Base-by-base conservation (phyloP, 495 filamentous ascomycete species). In the Cladorrhinum samala region DNA sequence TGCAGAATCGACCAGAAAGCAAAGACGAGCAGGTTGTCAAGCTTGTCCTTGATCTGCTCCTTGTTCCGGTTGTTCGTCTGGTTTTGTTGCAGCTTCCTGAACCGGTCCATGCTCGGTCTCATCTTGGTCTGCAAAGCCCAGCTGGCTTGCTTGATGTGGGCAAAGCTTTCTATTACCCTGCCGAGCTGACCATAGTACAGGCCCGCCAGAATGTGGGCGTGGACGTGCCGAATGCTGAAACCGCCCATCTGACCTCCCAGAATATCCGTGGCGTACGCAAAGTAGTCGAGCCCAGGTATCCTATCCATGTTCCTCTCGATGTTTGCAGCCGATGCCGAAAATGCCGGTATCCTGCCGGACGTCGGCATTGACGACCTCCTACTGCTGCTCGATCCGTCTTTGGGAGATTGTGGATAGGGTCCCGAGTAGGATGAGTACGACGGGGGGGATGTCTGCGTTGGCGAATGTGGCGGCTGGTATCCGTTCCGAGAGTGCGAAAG, bases 1-100 rank as follows among this genome's bases (percentile, higher is more conserved):
- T 96, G 93, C 58, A 96, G 72, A 63, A 88, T 94, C 8, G 91
- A 93, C 92, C 92, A 98, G 59, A 88, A 96, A 6, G 89, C 88
- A 57, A 93, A 84, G 30, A 85, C 74, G 46, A 87, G 74, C 38
- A 86, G 74, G 49, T 81, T 81, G 58, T 81, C 77, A 38, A 57
- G 45, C 46, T 62, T 65, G 45, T 73, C 50, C 39, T 63, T 58
- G 61, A 73, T 23, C 20, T 46, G 43, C 14, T 46, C 49, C 9
- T 17, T n/a, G 38, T 42, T 4, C 37, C 9, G n/a, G 19, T 18
- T 36, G 40, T 16, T 43, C 7, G 55, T 60, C 19, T 47, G 33
- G 14, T 44, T 50, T 18, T 68, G 60, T 36, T 72, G 63, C 47
- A 71, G 53, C 49, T 59, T 70, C 23, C 62, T 68, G 40, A 73